Base-by-base conservation (phyloP, 345 rosid genomes). In the Citrus glauca region DNA sequence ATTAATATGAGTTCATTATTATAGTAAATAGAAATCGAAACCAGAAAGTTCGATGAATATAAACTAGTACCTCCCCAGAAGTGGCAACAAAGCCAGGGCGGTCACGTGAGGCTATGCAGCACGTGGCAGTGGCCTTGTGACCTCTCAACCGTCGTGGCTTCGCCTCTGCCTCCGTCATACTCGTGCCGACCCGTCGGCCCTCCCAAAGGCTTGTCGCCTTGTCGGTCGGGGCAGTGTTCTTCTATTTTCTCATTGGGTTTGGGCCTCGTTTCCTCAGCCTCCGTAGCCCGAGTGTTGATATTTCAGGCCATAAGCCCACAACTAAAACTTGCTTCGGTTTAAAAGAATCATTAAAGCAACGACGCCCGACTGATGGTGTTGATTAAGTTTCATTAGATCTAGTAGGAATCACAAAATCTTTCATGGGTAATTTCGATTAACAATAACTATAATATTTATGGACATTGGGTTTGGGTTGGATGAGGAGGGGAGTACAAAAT, bases 21-120 rank as follows among this genome's bases (percentile, higher is more conserved):
- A 45, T 11, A 13, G 5, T 13, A 74, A 6, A n/a, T 27, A 55
- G 48, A 14, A 27, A 56, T 16, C 32, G 61, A 57, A 62, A 50
- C 71, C 69, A 56, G 25, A 68, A 27, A 45, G 65, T 6, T 14
- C 45, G 50, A 24, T 13, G 50, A 32, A 40, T 4, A 53, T 28
- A 74, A 38, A 32, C 7, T 17, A 25, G 61, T 73, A 94, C 97
- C 90, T 93, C 99, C 77, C 89, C 94, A 84, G 97, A 79, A 76
- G 97, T 90, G 79, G 83, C 89, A 50, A 95, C 84, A 74, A 92
- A 37, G 60, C 92, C 93, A 8, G 97, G 92, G 11, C 86, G 81
- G 77, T 88, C 90, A 63, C 90, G 90, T 27, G 99, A 95, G 83
- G 98, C 85, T 80, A 89, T 77, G 84, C 99, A 93, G 85, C 91